These are phyloP conservation scores for Lasiosphaeria miniovina DNA, from an alignment of 495 filamentous ascomycete genomes.

Conservation along the genomic window DNA sequence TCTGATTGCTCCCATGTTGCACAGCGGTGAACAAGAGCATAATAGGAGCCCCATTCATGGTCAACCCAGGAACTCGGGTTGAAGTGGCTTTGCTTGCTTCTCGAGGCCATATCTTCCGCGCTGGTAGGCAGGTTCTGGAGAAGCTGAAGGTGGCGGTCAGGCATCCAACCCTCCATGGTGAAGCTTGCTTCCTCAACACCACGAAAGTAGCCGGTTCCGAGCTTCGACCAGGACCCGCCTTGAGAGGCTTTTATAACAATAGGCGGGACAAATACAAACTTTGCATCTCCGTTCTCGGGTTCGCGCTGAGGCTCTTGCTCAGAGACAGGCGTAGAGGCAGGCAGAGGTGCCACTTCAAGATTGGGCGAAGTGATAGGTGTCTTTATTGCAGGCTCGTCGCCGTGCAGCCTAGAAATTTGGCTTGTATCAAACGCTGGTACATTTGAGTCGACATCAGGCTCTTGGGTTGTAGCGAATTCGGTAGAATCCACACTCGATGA, in stretches of 20 bases:
- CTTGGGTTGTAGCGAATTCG: no score
- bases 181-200: conserved; percentile 27
- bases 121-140: conserved; percentile 33
- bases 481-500: no score
- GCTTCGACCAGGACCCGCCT: conserved; percentile 24
- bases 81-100: conserved; percentile 5
- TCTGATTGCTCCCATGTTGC: conserved; percentile 41
- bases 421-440: no score
- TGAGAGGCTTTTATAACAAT: conserved; percentile 13
- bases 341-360: not conserved
- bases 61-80: conserved; percentile 34
- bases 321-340: not conserved
- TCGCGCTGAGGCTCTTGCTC: not conserved
- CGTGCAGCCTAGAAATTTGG: no score
- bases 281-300: not conserved
- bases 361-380: no score
- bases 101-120: conserved; percentile 33
- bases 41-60: conserved; percentile 36
- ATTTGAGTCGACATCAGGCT: no score
- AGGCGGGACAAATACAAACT: conserved; percentile 17
- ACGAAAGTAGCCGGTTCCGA: conserved; percentile 27
- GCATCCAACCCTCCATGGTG: conserved; percentile 31
- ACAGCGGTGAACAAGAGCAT: conserved; percentile 33
- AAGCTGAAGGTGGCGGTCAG: conserved; percentile 26
- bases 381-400: no score